A percentile compares a stretch with the other conserved stretches of the same genome.
phyloP scores from a whole-genome alignment of 768 basidiomycete genomes.

The Hypholoma fasciculare region DNA sequence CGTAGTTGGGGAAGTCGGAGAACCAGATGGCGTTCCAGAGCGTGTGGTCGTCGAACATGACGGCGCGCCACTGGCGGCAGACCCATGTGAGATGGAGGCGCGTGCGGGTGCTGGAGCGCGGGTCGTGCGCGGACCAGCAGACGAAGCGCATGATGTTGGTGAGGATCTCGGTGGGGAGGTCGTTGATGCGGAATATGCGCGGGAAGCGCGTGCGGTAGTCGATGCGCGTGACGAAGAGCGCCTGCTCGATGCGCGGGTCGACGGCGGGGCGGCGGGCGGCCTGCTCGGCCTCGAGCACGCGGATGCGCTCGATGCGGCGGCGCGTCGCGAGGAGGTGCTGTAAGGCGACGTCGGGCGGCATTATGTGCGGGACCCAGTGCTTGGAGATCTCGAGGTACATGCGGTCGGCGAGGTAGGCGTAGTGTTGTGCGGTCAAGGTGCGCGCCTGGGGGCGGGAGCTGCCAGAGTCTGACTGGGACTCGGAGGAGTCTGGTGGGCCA shows the following conservation, averaged over 20 bases:
- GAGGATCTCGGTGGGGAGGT: conserved; percentile 68
- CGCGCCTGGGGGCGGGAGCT: background rate
- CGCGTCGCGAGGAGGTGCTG: conserved; percentile 10
- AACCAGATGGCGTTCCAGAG: conserved; percentile 73
- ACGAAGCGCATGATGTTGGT: conserved; percentile 62
- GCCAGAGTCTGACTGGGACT: too few species aligned
- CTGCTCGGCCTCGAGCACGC: conserved; percentile 15
- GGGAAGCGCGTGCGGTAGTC: conserved; percentile 29
- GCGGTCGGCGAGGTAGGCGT: background rate
- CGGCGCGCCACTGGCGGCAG: conserved; percentile 54
- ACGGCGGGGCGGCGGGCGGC: background rate
- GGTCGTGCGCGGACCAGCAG: conserved; percentile 48
- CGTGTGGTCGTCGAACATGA: conserved; percentile 47
- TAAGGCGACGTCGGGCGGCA: conserved; percentile 12
- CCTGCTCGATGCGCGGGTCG: conserved; percentile 21
- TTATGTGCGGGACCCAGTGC: conserved; percentile 15
- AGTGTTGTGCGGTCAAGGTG: background rate
- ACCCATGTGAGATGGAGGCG: conserved; percentile 59
- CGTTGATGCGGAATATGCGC: conserved; percentile 54
- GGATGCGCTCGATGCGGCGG: conserved; percentile 15
- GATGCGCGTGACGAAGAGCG: conserved; percentile 33
- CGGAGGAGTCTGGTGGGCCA: background rate
- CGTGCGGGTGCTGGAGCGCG: conserved; percentile 30
- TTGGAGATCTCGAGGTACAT: conserved; percentile 2
- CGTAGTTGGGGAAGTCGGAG: conserved; percentile 47